Percentiles rank a stretch among this genome's conserved stretches.
These are phyloP conservation scores for Celoporthe dispersa DNA, from an alignment of 2,329 filamentous ascomycete species.

Conservation along the genomic window DNA sequence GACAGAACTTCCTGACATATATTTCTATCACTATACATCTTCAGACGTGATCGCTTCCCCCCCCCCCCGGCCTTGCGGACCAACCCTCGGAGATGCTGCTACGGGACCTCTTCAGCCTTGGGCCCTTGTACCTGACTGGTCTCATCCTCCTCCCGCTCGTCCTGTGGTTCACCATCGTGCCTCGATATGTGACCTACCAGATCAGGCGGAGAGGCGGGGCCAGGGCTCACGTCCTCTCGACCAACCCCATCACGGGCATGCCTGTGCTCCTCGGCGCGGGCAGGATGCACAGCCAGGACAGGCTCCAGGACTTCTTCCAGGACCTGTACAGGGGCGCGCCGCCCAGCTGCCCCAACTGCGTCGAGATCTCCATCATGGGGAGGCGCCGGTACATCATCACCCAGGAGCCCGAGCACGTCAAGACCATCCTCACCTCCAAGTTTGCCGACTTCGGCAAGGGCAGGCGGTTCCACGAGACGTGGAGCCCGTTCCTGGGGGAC, in stretches of 20 bases:
- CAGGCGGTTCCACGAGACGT: conserved; percentile 45
- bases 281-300: conserved; percentile 39
- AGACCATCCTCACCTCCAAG: conserved; percentile 58
- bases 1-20: neutral
- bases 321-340: conserved; percentile 37
- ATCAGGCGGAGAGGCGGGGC: conserved; percentile 41
- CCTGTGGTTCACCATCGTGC: conserved; percentile 32
- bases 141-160: conserved; percentile 26
- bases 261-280: conserved; percentile 37
- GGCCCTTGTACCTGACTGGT: conserved; percentile 16
- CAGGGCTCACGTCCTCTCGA: conserved; percentile 39
- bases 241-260: conserved; percentile 41
- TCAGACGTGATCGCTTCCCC: neutral
- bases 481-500: conserved; percentile 55
- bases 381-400: conserved; percentile 49
- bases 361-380: conserved; percentile 43
- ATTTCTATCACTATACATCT: neutral
- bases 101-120: conserved; percentile 22
- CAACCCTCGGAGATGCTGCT: conserved; percentile 16
- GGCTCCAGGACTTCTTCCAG: conserved; percentile 40
- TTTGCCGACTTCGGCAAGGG: conserved; percentile 60
- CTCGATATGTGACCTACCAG: conserved; percentile 34
- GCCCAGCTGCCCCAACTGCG: conserved; percentile 40
- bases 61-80: too few species aligned
- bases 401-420: conserved; percentile 60